Conservation (phyloP, 345 rosid species). For the Bruguiera parviflora region DNA sequence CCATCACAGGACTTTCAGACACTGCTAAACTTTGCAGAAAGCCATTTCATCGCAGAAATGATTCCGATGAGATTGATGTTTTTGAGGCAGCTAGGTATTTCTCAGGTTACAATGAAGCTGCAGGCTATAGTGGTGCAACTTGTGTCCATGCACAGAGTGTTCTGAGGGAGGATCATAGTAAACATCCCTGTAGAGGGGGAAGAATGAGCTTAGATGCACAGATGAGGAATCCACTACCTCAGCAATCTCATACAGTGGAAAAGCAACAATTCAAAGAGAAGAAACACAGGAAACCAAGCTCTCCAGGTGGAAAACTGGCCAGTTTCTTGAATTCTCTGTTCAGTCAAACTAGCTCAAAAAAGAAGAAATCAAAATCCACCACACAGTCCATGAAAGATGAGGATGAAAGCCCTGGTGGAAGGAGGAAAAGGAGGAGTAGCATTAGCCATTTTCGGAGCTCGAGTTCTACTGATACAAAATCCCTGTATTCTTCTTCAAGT, state of each 20-base stretch:
- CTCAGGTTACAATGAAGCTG: conserved; percentile 34
- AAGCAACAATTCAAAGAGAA: conserved; percentile 51
- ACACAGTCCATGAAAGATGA: conserved; percentile 52
- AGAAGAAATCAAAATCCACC: conserved; percentile 58
- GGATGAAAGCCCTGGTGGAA: conserved; percentile 62
- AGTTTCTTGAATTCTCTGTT: conserved; percentile 88
- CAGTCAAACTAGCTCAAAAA: conserved; percentile 68
- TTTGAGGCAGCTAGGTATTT: conserved; percentile 87
- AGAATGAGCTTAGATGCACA: conserved; percentile 71
- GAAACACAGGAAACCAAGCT: conserved; percentile 75
- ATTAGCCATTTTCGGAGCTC: conserved; percentile 79
- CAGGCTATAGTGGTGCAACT: conserved; percentile 10
- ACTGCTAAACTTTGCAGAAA: conserved; percentile 43
- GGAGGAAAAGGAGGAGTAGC: conserved; percentile 85
- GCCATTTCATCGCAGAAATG: conserved; percentile 46
- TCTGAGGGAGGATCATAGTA: conserved; percentile 37
- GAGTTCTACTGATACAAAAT: conserved; percentile 45
- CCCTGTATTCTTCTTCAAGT: conserved; percentile 53
- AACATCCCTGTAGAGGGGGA: conserved; percentile 43
- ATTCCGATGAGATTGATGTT: conserved; percentile 81
- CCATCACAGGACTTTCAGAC: conserved; percentile 53
- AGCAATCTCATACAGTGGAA: conserved; percentile 31
- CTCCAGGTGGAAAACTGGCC: conserved; percentile 85
- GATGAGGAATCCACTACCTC: conserved; percentile 32
- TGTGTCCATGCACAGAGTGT: conserved; percentile 39